Evolutionary conservation across 2,329 filamentous ascomycete species (phyloP), one percentile per base, ranked within the genome.

Genomic region (Verruconis gallopava): DNA sequence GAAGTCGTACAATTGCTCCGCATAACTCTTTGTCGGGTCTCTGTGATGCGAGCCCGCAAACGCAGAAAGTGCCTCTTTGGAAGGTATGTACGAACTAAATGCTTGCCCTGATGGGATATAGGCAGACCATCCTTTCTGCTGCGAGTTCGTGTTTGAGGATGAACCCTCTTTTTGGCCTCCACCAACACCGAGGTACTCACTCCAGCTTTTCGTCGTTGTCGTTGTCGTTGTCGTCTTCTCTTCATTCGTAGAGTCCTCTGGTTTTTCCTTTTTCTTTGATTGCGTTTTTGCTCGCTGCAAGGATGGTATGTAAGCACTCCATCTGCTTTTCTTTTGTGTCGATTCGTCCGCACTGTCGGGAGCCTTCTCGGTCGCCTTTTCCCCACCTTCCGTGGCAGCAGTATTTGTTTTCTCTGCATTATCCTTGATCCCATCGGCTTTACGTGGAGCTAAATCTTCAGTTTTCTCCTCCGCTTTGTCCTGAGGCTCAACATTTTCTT

Each of bases 1-100:
- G 46, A 70, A 69, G 44, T 68, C 65, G 44, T 65, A 64, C 12
- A 70, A 52, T 47, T 70, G 67, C 48, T 69, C 64, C 3, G 66
- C 56, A 46, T 67, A 68, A 35, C 63, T 63, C 49, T 70, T 70
- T 40, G 58, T 64, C 2, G 62, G 62, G 45, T 70, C 65, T 22
- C 65, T 58, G 19, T 62, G 50, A 46, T 68, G 65, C 38, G 57
- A 61, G 22, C 58, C 48, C 40, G 65, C 61, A 48, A 69, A 68
- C 4, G 63, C 57, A 30, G 64, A 66, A 4, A 69, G 53, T 2
- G 63, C 59, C 4, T 52, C 53, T 46, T 66, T 62, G 12, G 57
- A 57, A 3, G 67, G 67, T 4, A 69, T 58, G 44, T 69, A 69
- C 38, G 56, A 65, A 12, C 61, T 64, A 51, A 67, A 67, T 4